phyloP scores from a whole-genome alignment of 1,139 yeast genomes.

The Trichomonascaceae sp. region DNA sequence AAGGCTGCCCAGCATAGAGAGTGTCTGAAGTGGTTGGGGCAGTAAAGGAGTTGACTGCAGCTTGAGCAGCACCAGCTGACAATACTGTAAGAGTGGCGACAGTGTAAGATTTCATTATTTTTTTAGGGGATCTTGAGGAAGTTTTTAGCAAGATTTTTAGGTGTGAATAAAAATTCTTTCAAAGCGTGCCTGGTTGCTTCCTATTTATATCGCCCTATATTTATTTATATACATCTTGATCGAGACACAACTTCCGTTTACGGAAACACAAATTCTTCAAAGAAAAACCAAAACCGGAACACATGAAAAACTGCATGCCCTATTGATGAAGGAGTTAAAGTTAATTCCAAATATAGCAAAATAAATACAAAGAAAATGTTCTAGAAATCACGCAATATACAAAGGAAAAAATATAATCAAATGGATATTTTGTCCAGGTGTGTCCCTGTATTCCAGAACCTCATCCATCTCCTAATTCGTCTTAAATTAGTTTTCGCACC shows the following conservation, averaged over 20 bases:
- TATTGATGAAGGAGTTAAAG: background rate
- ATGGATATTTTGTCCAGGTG: background rate
- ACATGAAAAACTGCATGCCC: background rate
- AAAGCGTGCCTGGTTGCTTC: background rate
- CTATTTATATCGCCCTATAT: background rate
- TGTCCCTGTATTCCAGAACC: background rate
- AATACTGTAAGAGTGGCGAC: constrained; percentile 16
- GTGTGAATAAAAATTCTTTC: background rate
- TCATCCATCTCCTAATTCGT: background rate
- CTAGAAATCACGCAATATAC: background rate
- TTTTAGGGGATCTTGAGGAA: background rate
- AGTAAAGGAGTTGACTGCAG: constrained; percentile 29
- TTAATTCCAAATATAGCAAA: background rate
- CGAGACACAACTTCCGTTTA: background rate
- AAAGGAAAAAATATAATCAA: too few species aligned
- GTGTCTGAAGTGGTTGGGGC: constrained; percentile 27
- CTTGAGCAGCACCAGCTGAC: constrained; percentile 17
- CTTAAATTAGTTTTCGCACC: background rate
- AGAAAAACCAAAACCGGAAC: background rate
- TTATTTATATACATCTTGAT: background rate
- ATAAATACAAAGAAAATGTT: background rate
- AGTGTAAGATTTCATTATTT: constrained; percentile 9
- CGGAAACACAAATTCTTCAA: background rate
- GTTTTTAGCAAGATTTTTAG: background rate
- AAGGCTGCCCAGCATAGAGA: constrained; percentile 30